Base-by-base conservation (phyloP, 139 green algal genomes). In the Pleodorina starrii region DNA sequence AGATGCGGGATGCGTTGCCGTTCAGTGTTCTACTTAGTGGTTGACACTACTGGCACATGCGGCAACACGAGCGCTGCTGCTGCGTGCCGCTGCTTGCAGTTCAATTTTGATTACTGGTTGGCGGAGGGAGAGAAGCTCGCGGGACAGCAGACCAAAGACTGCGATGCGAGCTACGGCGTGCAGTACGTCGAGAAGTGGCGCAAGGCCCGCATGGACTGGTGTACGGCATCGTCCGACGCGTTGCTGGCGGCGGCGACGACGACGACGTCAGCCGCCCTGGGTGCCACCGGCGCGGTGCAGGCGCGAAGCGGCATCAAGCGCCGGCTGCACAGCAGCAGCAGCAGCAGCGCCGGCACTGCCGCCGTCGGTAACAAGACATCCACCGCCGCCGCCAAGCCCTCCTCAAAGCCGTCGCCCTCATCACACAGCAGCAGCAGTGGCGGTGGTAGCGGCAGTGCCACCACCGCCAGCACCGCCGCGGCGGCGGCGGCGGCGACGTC, bases 61-160 rank as follows among this genome's bases (percentile, higher is more conserved):
- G n/a, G n/a, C n/a, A n/a, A n/a, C n/a, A n/a, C n/a, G n/a, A n/a
- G n/a, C n/a, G n/a, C n/a, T n/a, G n/a, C n/a, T n/a, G n/a, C n/a
- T n/a, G n/a, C n/a, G n/a, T n/a, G n/a, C n/a, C n/a, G n/a, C n/a
- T n/a, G n/a, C n/a, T 5, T 59, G 54, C 54, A 85, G 78, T 85
- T 57, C 40, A 54, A 85, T 54, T 85, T 85, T 36, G 12, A 25
- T 3, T 74, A 74, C 78, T 85, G 78, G 78, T 6, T 85, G 2
- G 9, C 57, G 21, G 54, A 85, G 78, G 78, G 36, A 0, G 78
- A 29, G 6, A 85, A 85, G 78, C 4, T 74, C 10, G 78, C 43
- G 1, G 78, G 78, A 0, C 12, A 32, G 17, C 48, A 57, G 78
- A n/a, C 36, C 36, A 73, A 40, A 6, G 78, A 74, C 32, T 85